Evolutionary conservation across 345 rosid species (phyloP), one percentile per base, ranked within the genome.

Genomic region (Gossypium anomalum): DNA sequence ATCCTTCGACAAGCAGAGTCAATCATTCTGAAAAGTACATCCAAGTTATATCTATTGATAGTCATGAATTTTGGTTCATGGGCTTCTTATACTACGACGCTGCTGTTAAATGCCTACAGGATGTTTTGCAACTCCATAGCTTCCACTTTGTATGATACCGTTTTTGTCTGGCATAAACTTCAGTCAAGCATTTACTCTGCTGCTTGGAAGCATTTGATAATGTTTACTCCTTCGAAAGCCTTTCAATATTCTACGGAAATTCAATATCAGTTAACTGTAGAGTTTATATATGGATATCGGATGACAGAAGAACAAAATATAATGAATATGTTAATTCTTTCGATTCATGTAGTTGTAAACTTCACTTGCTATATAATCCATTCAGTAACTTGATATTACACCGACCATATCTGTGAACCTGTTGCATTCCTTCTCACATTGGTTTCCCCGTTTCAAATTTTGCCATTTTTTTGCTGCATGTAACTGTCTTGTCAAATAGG

Each of bases 1-100:
- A 86, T 76, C 93, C 93, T 70, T 89, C 91, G 15, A 55, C 87
- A 66, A 86, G 86, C 79, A 77, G 71, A 49, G 74, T 72, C 73
- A 87, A 87, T 77, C 77, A 86, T 1, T 74, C 89, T 9, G 93
- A 89, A 79, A 89, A 86, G 81, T 89, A 87, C 75, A 79, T 89
- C 63, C 93, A 87, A 82, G 84, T 87, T 59, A 81, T 80, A 52
- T 87, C 91, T 2, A 79, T 85, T 12, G 93, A 89, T 55, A 81
- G 82, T 66, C 90, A 82, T 69, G 89, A 86, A 80, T 89, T 88
- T 67, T 89, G 90, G 92, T 88, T 87, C 82, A 85, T 89, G 92
- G 90, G 92, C 44, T 85, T 86, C 75, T 78, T 89, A 65, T 78
- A 85, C 83, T 88, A 86, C 53, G 65, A 73, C 12, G 85, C 79